A percentile compares a stretch with the other conserved stretches of the same genome.
phyloP scores from a whole-genome alignment of 1,284 basidiomycete genomes.

The Heterobasidion parviporum region DNA sequence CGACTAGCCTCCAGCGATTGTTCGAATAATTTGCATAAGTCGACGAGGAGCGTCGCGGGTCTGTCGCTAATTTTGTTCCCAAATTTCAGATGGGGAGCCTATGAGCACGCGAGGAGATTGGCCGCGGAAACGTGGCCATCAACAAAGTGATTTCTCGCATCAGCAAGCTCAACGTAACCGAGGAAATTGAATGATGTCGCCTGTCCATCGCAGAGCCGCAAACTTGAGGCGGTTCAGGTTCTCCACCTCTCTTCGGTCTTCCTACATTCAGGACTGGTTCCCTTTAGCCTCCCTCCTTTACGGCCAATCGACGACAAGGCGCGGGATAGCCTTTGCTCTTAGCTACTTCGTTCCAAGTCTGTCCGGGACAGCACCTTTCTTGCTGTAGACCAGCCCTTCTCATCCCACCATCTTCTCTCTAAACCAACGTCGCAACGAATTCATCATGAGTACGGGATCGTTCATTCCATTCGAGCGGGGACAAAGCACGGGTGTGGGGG shows the following conservation, averaged over 20 bases:
- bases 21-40: too few species aligned
- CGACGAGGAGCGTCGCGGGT: too few species aligned
- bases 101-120: too few species aligned
- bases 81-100: too few species aligned
- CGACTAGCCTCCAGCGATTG: too few species aligned
- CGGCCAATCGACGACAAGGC: constrained; percentile 25
- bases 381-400: constrained; percentile 8
- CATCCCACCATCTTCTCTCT: constrained; percentile 11
- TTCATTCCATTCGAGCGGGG: constrained; percentile 17
- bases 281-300: constrained; percentile 26
- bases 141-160: too few species aligned
- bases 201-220: neutral
- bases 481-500: constrained; percentile 34
- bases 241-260: constrained; percentile 14
- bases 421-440: constrained; percentile 4
- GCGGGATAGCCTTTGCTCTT: constrained; percentile 25
- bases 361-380: constrained; percentile 23
- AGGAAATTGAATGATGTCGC: neutral
- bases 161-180: too few species aligned
- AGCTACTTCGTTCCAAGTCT: constrained; percentile 20
- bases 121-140: too few species aligned
- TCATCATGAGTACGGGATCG: constrained; percentile 14
- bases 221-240: constrained; percentile 4
- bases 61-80: too few species aligned
- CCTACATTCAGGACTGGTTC: constrained; percentile 33